Evolutionary conservation across 2,329 filamentous ascomycete genomes (phyloP), one percentile per base, ranked within the genome.

Genomic region (Chaetomium olivaceum): DNA sequence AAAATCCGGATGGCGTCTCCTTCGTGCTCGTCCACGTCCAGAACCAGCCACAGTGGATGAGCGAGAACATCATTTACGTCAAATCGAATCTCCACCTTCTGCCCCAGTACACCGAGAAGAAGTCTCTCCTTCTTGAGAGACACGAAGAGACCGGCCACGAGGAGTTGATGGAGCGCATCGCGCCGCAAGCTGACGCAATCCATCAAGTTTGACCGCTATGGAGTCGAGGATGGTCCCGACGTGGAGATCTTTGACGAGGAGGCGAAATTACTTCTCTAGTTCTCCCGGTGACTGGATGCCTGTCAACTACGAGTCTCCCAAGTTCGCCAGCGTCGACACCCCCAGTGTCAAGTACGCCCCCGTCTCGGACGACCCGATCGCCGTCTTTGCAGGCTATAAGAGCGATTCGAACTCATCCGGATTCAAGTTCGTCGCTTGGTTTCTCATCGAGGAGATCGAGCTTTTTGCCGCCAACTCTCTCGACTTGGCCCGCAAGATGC

Each of bases 161-260:
- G 21, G 61, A 67, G 31, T 1, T 54, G 43, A 39, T 12, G 43
- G 57, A 29, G 5, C 29, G 57, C 33, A 57, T 31, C 1, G 11
- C 1, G 11, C 31, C 8, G 56, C 46, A 23, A 27, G 23, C 50
- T 62, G 46, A 61, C 60, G 4, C 60, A 63, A 50, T 31, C 46
- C 14, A 50, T 58, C 43, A 46, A 61, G 11, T 64, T 64, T 29
- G 21, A 19, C 39, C 58, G 33, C 11, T 64, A 67, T n/a, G 61
- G 58, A 6, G n/a, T 67, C 55, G 61, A 64, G 36, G 65, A 67
- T 50, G 61, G 65, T 23, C 61, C 65, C 14, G 65, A 64, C 52
- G 43, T 67, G 46, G 65, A 67, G 36, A 3, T 43, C 27, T 58
- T 54, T 12, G 61, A 58, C 16, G 25, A n/a, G 12, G 6, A 64